Base-by-base conservation (phyloP, 2,329 filamentous ascomycete genomes). In the Claviceps sp. region DNA sequence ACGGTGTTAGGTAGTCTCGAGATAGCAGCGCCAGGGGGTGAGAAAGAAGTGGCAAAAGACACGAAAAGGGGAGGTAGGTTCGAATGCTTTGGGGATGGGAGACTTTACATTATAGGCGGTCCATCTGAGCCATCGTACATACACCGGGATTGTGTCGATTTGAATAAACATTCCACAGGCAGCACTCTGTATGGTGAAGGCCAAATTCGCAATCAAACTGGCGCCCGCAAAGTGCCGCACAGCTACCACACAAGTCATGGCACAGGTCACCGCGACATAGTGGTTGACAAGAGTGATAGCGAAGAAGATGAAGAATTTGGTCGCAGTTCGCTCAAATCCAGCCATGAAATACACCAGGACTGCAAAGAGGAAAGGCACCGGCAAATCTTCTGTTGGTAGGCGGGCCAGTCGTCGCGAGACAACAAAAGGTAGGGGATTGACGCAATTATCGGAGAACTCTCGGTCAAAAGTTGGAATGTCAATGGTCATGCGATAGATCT, bases 121-220 rank as follows among this genome's bases (percentile, higher is more conserved):
- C 71, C 80, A 85, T 61, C 88, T 89, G 1, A 86, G 69, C 86
- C 86, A 90, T 51, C 85, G 74, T n/a, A 88, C 79, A 58, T 88
- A 90, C 1, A 89, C 71, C 0, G 86, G 84, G 3, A 90, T 85
- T 5, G 82, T 80, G 50, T 86, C 79, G 11, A 75, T 74, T 62
- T 89, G 85, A 14, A 89, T 79, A 57, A 90, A 89, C 64, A 83
- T 88, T 1, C 86, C 86, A 56, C 85, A 88, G 0, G 81, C 81
- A 70, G 88, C 80, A 2, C 78, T 83, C 61, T 90, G 86, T 20
- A 89, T 57, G 0, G 86, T 90, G 58, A 82, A 89, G 0, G 74
- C 77, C 47, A 89, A 66, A 58, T 90, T 90, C 9, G 79, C 84
- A 46, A 88, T 80, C 23, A 90, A 62, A 59, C 80, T 85, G 0